Conservation (phyloP, 1,139 yeast species). For the Blastobotrys buckinghamii region DNA sequence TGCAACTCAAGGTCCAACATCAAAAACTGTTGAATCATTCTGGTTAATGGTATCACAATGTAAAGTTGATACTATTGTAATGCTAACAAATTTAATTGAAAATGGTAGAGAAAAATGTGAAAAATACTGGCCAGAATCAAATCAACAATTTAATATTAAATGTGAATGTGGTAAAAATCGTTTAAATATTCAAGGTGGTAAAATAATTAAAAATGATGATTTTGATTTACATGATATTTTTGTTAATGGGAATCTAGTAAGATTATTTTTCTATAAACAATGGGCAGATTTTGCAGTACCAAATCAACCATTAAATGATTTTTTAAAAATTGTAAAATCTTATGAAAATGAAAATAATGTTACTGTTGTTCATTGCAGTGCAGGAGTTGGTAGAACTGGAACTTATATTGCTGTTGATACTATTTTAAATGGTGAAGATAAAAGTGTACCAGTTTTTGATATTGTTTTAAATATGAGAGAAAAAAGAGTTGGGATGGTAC, state of each 20-base stretch:
- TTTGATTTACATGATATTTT: constrained; percentile 3
- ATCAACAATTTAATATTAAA: background rate
- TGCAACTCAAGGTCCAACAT: constrained; percentile 71
- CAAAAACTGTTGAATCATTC: constrained; percentile 57
- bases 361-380: constrained; percentile 66
- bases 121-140: constrained; percentile 60
- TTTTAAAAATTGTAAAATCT: constrained; percentile 31
- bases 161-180: background rate
- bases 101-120: constrained; percentile 57
- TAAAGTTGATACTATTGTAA: constrained; percentile 51
- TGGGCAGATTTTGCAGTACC: constrained; percentile 58
- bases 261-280: constrained; percentile 44
- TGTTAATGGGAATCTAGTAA: constrained; percentile 23
- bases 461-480: constrained; percentile 45
- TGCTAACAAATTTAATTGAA: constrained; percentile 82
- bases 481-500: constrained; percentile 64
- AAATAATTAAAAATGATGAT: background rate
- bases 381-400: constrained; percentile 83
- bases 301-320: constrained; percentile 24
- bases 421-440: constrained; percentile 28
- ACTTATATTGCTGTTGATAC: constrained; percentile 68
- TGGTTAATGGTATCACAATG: constrained; percentile 76
- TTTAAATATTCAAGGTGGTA: background rate
- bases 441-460: constrained; percentile 26
- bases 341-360: constrained; percentile 33